Conservation (phyloP, 1,139 yeast genomes). For the Insectozyma bohioensis region DNA sequence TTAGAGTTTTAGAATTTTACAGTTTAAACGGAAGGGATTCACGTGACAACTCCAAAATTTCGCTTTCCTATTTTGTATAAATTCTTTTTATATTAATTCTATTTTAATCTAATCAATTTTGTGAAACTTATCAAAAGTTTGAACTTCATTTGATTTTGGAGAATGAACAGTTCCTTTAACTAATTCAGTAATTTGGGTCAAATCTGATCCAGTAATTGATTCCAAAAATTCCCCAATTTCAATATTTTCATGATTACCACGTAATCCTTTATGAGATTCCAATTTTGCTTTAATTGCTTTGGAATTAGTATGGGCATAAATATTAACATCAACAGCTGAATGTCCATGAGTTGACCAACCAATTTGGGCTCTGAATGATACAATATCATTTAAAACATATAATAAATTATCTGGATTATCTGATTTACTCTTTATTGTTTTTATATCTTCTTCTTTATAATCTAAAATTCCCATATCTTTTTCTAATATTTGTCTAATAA, state of each 20-base stretch:
- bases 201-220: conserved; percentile 50
- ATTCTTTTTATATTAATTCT: not conserved
- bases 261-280: conserved; percentile 37
- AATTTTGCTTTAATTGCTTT: conserved; percentile 38
- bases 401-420: conserved; percentile 22
- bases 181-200: conserved; percentile 50
- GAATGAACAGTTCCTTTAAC: conserved; percentile 46
- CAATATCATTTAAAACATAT: conserved; percentile 51
- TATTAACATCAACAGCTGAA: conserved; percentile 85
- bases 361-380: conserved; percentile 69
- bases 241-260: conserved; percentile 81
- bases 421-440: conserved; percentile 22
- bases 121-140: conserved; percentile 8
- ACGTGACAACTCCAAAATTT: too few relatives aligned
- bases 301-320: conserved; percentile 70
- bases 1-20: too few relatives aligned
- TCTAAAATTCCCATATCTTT: conserved; percentile 61
- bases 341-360: conserved; percentile 95
- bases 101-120: not conserved
- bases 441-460: conserved; percentile 50
- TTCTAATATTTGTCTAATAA: conserved; percentile 51
- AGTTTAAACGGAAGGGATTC: too few relatives aligned
- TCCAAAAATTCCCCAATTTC: conserved; percentile 78
- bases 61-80: not conserved
- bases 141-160: conserved; percentile 18